Evolutionary conservation across 1,284 basidiomycete species (phyloP).

Genomic region (Trametes sp.): DNA sequence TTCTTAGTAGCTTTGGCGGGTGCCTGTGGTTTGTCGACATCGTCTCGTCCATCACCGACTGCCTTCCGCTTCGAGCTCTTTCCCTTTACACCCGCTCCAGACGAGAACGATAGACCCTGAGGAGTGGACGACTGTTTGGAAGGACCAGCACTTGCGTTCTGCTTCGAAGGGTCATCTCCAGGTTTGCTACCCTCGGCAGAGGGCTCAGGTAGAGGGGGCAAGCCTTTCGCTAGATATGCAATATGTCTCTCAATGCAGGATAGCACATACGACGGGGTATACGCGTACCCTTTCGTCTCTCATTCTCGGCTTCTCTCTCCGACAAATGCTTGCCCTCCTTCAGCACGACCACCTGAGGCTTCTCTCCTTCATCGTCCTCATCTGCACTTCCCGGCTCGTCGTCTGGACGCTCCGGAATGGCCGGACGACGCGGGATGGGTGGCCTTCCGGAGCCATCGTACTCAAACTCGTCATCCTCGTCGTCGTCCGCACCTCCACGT

Average conservation of each 20-base stretch:
- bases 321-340: slow-evolving; percentile 86
- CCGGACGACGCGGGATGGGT: slow-evolving; percentile 76
- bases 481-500: slow-evolving; percentile 18
- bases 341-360: slow-evolving; percentile 85
- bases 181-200: slow-evolving; percentile 28
- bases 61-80: slow-evolving; percentile 52
- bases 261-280: neutral
- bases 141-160: slow-evolving; percentile 17
- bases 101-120: slow-evolving; percentile 52
- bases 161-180: slow-evolving; percentile 15
- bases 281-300: slow-evolving; percentile 75
- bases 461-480: slow-evolving; percentile 45
- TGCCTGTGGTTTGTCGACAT: slow-evolving; percentile 28
- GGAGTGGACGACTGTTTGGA: slow-evolving; percentile 14
- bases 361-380: slow-evolving; percentile 82
- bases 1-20: slow-evolving; percentile 48
- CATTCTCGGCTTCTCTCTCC: slow-evolving; percentile 77
- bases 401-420: slow-evolving; percentile 74
- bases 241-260: neutral
- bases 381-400: slow-evolving; percentile 78
- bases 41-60: slow-evolving; percentile 43
- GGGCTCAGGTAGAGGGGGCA: slow-evolving; percentile 51
- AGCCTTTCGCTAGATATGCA: slow-evolving; percentile 50
- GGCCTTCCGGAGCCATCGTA: slow-evolving; percentile 71
- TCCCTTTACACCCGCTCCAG: slow-evolving; percentile 38